Conservation (phyloP, 2,329 filamentous ascomycete genomes). For the Paraconiothyrium brasiliense region DNA sequence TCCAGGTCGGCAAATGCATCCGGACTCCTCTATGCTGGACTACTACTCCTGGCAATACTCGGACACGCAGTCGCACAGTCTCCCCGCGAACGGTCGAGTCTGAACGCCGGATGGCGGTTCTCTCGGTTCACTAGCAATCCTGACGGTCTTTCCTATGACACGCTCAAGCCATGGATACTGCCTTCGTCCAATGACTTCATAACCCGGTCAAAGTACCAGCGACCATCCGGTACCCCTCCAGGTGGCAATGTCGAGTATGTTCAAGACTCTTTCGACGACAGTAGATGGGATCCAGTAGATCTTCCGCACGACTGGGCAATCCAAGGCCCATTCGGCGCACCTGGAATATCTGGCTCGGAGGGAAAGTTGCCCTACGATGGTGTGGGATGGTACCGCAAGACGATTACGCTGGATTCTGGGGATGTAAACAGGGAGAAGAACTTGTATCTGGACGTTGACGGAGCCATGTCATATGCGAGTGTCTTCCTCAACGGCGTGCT, state of each 20-base stretch:
- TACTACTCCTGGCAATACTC: slow-evolving; percentile 21
- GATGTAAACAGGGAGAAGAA: slow-evolving; percentile 48
- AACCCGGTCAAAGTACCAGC: slow-evolving; percentile 37
- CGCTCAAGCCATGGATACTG: slow-evolving; percentile 55
- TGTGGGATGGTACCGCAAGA: slow-evolving; percentile 63
- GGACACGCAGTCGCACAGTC: slow-evolving; percentile 19
- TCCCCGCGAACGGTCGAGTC: slow-evolving; percentile 41
- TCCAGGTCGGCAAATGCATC: slow-evolving; percentile 30
- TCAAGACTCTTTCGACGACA: slow-evolving; percentile 52
- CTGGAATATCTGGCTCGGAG: slow-evolving; percentile 52
- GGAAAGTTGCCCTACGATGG: slow-evolving; percentile 62
- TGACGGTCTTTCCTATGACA: slow-evolving; percentile 49
- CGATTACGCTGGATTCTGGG: slow-evolving; percentile 40
- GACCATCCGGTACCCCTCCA: slow-evolving; percentile 42
- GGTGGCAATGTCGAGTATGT: slow-evolving; percentile 45
- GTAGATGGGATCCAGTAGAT: slow-evolving; percentile 52
- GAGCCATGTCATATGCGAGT: slow-evolving; percentile 62
- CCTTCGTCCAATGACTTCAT: slow-evolving; percentile 56
- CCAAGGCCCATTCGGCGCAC: slow-evolving; percentile 54
- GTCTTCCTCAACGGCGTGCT: slow-evolving; percentile 63
- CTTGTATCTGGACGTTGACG: slow-evolving; percentile 60
- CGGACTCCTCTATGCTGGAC: slow-evolving; percentile 21
- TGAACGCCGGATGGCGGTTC: slow-evolving; percentile 54
- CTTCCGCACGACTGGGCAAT: slow-evolving; percentile 63
- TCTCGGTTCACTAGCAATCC: slow-evolving; percentile 48